These are phyloP conservation scores for Starmerella roubikii DNA, from an alignment of 805 yeast species.

Conservation along the genomic window DNA sequence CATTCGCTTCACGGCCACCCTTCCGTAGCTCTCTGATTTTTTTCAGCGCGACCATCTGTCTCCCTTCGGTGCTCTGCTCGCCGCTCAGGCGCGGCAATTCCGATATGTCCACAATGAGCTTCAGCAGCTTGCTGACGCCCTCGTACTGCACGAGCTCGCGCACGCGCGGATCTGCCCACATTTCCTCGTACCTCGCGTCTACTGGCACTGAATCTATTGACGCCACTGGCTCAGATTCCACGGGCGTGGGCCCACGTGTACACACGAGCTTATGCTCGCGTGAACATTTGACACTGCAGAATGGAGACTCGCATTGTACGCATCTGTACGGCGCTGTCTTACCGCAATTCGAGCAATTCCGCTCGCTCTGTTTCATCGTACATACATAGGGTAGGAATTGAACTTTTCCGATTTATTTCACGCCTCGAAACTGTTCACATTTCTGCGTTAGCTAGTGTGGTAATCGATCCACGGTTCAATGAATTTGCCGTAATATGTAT, in stretches of 20 bases:
- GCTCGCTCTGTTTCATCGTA: no score
- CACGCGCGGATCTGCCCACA: conserved; percentile 32
- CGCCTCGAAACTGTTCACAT: no score
- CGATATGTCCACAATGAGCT: conserved; percentile 35
- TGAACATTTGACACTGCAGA: conserved; percentile 51
- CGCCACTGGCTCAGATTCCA: not conserved
- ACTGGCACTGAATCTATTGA: not conserved
- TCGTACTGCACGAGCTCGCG: conserved; percentile 36
- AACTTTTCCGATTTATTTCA: no score
- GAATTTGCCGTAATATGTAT: no score
- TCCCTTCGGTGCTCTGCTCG: conserved; percentile 40
- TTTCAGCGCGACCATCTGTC: conserved; percentile 45
- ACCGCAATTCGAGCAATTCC: no score
- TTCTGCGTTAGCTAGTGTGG: no score
- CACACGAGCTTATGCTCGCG: conserved; percentile 29
- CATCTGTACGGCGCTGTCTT: conserved; percentile 38
- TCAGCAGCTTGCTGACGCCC: conserved; percentile 44
- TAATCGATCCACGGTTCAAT: no score
- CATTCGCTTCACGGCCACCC: conserved; percentile 57
- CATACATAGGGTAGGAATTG: no score
- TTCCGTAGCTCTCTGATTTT: conserved; percentile 45
- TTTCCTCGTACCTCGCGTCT: not conserved
- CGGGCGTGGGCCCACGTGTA: no score
- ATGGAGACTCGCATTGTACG: conserved; percentile 33
- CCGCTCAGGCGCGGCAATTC: conserved; percentile 35